These are phyloP conservation scores for Paspalum vaginatum DNA, from an alignment of 176 grass and related monocot genomes.

Conservation along the genomic window DNA sequence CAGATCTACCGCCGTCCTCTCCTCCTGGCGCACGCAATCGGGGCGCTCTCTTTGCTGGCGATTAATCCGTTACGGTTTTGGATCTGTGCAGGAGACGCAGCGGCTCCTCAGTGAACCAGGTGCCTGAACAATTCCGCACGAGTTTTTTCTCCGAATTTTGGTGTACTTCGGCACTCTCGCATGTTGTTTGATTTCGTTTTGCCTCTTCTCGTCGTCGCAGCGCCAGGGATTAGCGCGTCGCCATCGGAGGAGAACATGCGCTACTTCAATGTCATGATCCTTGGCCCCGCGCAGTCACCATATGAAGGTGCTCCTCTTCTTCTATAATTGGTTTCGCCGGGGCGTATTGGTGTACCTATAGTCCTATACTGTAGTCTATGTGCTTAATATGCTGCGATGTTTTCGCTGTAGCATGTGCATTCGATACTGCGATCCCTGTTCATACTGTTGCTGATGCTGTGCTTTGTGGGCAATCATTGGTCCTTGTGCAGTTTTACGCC, in stretches of 20 bases:
- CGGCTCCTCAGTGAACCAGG: conserved; percentile 95
- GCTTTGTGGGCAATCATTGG: background rate
- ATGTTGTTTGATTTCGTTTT: conserved; percentile 6
- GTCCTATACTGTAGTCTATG: too few species aligned
- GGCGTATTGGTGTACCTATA: background rate
- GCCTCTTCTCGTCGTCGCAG: conserved; percentile 33
- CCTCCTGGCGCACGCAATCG: background rate
- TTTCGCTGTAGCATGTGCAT: background rate
- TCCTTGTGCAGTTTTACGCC: background rate
- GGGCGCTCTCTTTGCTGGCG: background rate
- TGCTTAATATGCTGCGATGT: background rate
- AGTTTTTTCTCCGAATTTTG: conserved; percentile 11
- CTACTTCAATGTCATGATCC: conserved; percentile 97
- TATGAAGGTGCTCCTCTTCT: conserved; percentile 58
- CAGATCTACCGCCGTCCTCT: conserved; percentile 4
- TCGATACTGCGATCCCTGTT: background rate
- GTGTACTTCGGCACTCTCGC: background rate
- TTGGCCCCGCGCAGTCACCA: conserved; percentile 80
- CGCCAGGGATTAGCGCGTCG: conserved; percentile 90
- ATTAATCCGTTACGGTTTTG: conserved; percentile 33
- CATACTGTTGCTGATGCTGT: background rate
- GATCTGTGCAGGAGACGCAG: conserved; percentile 86
- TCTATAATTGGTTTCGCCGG: background rate
- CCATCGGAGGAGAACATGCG: conserved; percentile 97
- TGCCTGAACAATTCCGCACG: background rate